Conservation (phyloP, 108 stramenopile genomes). For the Hondaea fermentalgiana region DNA sequence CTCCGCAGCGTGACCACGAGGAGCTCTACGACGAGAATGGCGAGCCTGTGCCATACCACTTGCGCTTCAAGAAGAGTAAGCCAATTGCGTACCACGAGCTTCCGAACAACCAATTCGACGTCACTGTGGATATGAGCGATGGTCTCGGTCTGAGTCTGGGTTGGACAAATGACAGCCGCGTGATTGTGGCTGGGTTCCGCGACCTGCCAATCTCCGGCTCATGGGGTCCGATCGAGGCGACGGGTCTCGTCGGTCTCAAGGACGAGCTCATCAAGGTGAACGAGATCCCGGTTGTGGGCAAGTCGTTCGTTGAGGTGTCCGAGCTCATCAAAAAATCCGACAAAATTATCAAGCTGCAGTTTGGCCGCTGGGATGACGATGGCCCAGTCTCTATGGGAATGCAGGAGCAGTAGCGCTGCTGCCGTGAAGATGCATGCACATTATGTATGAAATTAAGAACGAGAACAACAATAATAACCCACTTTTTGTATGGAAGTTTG, state of each 20-base stretch:
- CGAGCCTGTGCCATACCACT: not conserved
- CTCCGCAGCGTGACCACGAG: not conserved
- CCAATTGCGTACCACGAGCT: slow-evolving; percentile 9
- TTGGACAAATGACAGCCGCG: slow-evolving; percentile 7
- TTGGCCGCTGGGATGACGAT: not conserved
- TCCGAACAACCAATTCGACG: not conserved
- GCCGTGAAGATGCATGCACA: too few species aligned
- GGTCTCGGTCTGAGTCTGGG: slow-evolving; percentile 6
- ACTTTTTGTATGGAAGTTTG: too few species aligned
- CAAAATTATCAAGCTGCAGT: slow-evolving; percentile 6
- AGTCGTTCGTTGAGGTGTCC: not conserved
- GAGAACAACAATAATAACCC: too few species aligned
- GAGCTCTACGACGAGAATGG: not conserved
- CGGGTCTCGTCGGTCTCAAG: not conserved
- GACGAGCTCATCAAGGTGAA: not conserved
- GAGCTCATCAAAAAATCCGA: not conserved
- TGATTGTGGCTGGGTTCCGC: not conserved
- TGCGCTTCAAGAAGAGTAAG: slow-evolving; percentile 2
- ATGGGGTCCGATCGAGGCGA: not conserved
- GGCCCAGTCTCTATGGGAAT: not conserved
- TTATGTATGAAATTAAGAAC: too few species aligned
- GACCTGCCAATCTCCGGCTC: not conserved
- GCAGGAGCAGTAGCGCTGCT: not conserved
- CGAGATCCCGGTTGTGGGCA: not conserved
- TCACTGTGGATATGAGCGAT: slow-evolving; percentile 2